Conservation (phyloP, 768 basidiomycete genomes). For the Gloeopeniophorella convolvens region DNA sequence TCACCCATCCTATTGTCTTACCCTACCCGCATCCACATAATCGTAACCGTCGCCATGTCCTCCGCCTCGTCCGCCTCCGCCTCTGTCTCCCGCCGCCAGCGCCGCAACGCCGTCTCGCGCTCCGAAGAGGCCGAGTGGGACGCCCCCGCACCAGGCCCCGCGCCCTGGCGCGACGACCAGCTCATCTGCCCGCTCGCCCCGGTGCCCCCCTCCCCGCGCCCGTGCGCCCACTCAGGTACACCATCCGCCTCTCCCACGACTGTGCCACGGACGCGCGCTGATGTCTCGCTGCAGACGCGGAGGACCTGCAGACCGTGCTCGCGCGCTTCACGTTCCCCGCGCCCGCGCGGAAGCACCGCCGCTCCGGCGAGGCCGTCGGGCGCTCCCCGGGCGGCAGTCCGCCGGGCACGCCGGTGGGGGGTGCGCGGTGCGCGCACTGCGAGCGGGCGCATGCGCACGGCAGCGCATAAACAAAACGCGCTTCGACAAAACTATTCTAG, state of each 20-base stretch:
- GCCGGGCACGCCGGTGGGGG: background rate
- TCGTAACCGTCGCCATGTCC: background rate
- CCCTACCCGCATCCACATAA: background rate
- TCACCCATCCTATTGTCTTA: background rate
- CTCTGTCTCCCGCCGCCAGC: constrained; percentile 5
- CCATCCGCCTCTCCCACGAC: background rate
- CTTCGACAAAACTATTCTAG: too few species aligned
- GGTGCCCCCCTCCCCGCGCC: background rate
- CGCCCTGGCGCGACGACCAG: constrained; percentile 1
- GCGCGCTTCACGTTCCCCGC: constrained; percentile 11
- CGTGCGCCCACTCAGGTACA: background rate
- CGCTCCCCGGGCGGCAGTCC: too few species aligned
- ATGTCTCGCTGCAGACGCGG: background rate
- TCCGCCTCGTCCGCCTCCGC: background rate
- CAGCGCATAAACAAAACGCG: background rate
- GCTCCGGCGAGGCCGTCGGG: constrained; percentile 2
- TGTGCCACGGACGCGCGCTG: background rate
- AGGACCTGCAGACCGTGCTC: constrained; percentile 1
- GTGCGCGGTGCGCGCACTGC: constrained; percentile 7
- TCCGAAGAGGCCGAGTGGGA: constrained; percentile 9
- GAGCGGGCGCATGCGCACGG: background rate
- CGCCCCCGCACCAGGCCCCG: background rate
- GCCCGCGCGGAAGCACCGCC: constrained; percentile 1
- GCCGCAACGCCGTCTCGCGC: constrained; percentile 7
- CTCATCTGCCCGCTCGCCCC: constrained; percentile 12